These are phyloP conservation scores for Lipomyces orientalis DNA, from an alignment of 805 yeast genomes.

Conservation along the genomic window DNA sequence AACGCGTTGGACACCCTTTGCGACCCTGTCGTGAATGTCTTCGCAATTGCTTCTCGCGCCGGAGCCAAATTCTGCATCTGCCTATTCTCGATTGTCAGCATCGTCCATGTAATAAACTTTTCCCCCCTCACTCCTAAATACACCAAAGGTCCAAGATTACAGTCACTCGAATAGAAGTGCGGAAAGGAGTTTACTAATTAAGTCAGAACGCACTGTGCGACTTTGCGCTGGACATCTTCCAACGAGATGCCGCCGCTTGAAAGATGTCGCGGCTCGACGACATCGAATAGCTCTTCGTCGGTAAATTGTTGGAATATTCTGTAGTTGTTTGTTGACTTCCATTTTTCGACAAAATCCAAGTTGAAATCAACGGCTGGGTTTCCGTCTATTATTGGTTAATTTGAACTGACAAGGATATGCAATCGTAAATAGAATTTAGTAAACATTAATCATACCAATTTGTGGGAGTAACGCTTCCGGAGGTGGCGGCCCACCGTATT, in stretches of 20 bases:
- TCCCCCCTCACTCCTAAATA: not conserved
- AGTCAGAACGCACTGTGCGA: conserved; percentile 28
- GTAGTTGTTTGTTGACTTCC: conserved; percentile 64
- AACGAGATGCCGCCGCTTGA: conserved; percentile 42
- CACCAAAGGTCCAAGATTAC: not conserved
- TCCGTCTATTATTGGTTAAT: conserved; percentile 38
- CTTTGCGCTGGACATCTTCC: conserved; percentile 39
- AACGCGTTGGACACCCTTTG: conserved; percentile 42
- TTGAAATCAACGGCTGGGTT: conserved; percentile 53
- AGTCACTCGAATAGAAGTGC: not conserved
- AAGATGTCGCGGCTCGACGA: conserved; percentile 56
- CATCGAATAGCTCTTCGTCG: conserved; percentile 72
- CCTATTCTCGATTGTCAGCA: conserved; percentile 9
- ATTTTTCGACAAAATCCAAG: conserved; percentile 53
- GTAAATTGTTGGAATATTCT: conserved; percentile 60
- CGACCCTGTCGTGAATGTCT: conserved; percentile 37
- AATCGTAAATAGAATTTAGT: not conserved
- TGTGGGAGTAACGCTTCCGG: conserved; percentile 43
- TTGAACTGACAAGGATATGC: not conserved
- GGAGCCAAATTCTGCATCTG: conserved; percentile 38
- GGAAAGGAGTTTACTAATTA: conserved; percentile 4
- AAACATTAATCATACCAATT: conserved; percentile 21
- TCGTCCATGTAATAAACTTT: not conserved
- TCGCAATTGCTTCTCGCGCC: conserved; percentile 41
- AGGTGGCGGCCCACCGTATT: conserved; percentile 48